Evolutionary conservation across 441 rosid species (phyloP), one percentile per base, ranked within the genome.

Genomic region (Jatropha multifida): DNA sequence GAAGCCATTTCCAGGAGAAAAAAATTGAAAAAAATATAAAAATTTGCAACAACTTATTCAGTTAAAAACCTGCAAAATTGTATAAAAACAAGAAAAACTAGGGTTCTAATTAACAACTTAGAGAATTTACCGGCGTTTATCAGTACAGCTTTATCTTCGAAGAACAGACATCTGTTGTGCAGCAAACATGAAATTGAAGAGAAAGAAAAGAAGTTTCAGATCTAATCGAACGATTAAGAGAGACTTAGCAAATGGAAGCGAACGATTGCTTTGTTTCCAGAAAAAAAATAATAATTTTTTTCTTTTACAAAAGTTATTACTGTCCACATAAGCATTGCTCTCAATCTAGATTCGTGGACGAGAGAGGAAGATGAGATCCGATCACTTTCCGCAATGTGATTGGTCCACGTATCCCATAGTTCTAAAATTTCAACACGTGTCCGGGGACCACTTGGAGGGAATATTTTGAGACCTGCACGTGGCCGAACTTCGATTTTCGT

Each of bases 331-430:
- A 54, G 58, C 58, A 5, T 13, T 4, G 2, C 58, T 18, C 58
- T 4, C 58, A 54, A 54, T 54, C 58, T 54, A 54, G 58, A 88
- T 80, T 90, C 85, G 95, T 93, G 98, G 97, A 88, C 85, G 90
- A 88, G 94, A 88, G 84, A 68, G 38, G 73, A 75, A 75, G 78
- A 80, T 82, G 82, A 78, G 90, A 89, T 90, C 90, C 94, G 88
- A 92, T 94, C 98, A 88, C 83, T 90, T 88, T 83, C 90, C 7
- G 49, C n/a, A 15, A 41, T 37, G 4, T 66, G 23, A 88, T 88
- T 91, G 89, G 98, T 87, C 89, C 96, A 93, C 90, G 93, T 88
- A 68, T 23, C 13, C 59, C 0, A 60, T 32, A 72, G 15, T 75
- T 67, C 78, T 59, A 0, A 49, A 49, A 23, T 2, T 2, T 4